These are phyloP conservation scores for Aspergillus calidoustus DNA, from an alignment of 2,329 filamentous ascomycete species.

Conservation along the genomic window DNA sequence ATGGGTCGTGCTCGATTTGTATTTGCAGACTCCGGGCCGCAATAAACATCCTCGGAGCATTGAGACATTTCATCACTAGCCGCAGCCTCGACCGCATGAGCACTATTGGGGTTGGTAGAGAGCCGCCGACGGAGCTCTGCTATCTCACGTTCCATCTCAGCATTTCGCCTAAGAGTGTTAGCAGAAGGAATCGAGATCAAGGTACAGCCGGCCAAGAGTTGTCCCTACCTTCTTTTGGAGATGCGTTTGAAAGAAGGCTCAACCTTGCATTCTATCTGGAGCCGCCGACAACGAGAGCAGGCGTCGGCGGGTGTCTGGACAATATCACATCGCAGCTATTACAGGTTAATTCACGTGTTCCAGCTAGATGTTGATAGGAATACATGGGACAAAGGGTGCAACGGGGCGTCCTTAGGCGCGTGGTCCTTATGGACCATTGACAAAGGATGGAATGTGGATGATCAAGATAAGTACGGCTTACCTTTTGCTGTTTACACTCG, in stretches of 20 bases:
- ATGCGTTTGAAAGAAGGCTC: slow-evolving; percentile 70
- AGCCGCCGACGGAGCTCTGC: slow-evolving; percentile 53
- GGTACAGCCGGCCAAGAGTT: neutral
- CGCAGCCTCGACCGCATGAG: slow-evolving; percentile 30
- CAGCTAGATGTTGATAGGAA: slow-evolving; percentile 20
- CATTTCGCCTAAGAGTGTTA: slow-evolving; percentile 58
- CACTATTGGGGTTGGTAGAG: slow-evolving; percentile 33
- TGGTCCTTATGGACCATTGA: slow-evolving; percentile 3
- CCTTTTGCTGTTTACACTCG: slow-evolving; percentile 71
- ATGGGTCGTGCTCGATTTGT: slow-evolving; percentile 35
- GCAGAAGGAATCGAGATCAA: neutral
- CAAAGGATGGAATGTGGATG: neutral
- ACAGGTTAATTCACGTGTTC: slow-evolving; percentile 15
- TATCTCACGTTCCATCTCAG: slow-evolving; percentile 64
- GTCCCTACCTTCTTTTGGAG: slow-evolving; percentile 58
- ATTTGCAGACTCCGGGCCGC: slow-evolving; percentile 35
- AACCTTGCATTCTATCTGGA: slow-evolving; percentile 66
- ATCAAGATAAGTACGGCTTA: slow-evolving; percentile 37
- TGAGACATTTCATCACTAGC: slow-evolving; percentile 38
- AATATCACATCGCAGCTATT: slow-evolving; percentile 68
- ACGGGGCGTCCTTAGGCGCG: neutral
- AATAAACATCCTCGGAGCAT: slow-evolving; percentile 41
- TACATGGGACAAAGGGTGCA: slow-evolving; percentile 1
- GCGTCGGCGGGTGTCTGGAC: slow-evolving; percentile 65
- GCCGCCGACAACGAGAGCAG: slow-evolving; percentile 65